Conservation (phyloP, 306 rosid genomes). For the Casuarina equisetifolia region DNA sequence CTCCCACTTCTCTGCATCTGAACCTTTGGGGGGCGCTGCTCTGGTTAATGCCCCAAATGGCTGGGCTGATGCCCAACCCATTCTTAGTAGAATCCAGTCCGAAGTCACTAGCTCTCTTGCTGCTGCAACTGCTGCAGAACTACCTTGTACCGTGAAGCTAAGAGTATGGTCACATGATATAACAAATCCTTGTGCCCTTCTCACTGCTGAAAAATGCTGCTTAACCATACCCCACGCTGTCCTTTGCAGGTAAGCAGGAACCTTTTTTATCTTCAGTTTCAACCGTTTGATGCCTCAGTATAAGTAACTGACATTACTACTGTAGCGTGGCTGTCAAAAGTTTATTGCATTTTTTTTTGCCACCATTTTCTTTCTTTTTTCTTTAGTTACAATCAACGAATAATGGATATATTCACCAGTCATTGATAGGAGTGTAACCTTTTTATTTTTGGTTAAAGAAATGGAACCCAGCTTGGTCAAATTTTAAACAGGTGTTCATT, state of each 20-base stretch:
- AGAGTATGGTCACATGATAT: constrained; percentile 33
- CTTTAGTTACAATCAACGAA: background rate
- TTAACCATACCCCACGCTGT: constrained; percentile 35
- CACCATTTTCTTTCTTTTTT: background rate
- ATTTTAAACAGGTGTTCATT: background rate
- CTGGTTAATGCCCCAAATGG: constrained; percentile 13
- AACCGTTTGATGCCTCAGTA: constrained; percentile 7
- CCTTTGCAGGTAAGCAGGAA: constrained; percentile 33
- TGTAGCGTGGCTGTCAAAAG: constrained; percentile 13
- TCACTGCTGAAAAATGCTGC: constrained; percentile 16
- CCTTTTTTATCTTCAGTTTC: constrained; percentile 9
- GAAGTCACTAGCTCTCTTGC: constrained; percentile 26
- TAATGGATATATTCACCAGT: background rate
- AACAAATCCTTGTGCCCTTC: constrained; percentile 25
- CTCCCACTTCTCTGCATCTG: constrained; percentile 17
- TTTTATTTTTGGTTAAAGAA: background rate
- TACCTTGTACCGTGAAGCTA: constrained; percentile 39
- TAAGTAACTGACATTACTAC: constrained; percentile 7
- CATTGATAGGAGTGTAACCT: background rate
- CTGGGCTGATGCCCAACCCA: constrained; percentile 24
- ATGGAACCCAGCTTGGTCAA: background rate
- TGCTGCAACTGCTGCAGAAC: constrained; percentile 23
- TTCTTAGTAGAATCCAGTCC: constrained; percentile 24
- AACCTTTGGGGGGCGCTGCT: constrained; percentile 16
- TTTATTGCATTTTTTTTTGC: constrained; percentile 18